phyloP scores from a whole-genome alignment of 176 grass and related monocot species.

The Pharus latifolius region DNA sequence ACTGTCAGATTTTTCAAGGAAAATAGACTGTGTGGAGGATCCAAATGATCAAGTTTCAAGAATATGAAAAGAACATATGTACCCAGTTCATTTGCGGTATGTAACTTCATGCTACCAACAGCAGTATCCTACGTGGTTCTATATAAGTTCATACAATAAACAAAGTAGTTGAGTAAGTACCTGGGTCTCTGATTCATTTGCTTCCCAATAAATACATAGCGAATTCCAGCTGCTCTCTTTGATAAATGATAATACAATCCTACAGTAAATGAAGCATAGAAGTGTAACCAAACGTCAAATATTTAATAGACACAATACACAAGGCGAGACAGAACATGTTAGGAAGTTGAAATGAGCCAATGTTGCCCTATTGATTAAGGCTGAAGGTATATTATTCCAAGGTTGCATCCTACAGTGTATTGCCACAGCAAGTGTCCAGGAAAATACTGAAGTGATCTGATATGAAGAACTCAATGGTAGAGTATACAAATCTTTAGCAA shows the following conservation, averaged over 20 bases:
- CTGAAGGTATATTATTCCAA: slow-evolving; percentile 1
- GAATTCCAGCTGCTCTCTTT: slow-evolving; percentile 87
- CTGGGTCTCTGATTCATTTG: slow-evolving; percentile 93
- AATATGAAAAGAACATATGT: background rate
- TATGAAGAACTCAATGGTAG: background rate
- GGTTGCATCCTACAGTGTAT: background rate
- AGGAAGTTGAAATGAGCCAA: background rate
- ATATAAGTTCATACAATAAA: background rate
- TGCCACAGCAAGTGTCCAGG: background rate
- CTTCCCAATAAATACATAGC: slow-evolving; percentile 96
- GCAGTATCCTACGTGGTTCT: background rate
- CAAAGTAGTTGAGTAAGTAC: slow-evolving; percentile 24
- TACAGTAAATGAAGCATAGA: slow-evolving; percentile 29
- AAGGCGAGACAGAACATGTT: background rate
- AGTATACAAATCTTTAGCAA: background rate
- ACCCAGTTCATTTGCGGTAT: background rate
- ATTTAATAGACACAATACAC: slow-evolving; percentile 1
- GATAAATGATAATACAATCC: slow-evolving; percentile 97
- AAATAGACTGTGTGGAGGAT: background rate
- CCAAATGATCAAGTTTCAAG: background rate
- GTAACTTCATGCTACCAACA: background rate
- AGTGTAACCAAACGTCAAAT: slow-evolving; percentile 20
- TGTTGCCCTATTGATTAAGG: background rate
- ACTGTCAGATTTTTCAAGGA: background rate
- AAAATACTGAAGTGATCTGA: background rate